Conservation (phyloP, 2,329 filamentous ascomycete species). For the Rachicladosporium sp. region DNA sequence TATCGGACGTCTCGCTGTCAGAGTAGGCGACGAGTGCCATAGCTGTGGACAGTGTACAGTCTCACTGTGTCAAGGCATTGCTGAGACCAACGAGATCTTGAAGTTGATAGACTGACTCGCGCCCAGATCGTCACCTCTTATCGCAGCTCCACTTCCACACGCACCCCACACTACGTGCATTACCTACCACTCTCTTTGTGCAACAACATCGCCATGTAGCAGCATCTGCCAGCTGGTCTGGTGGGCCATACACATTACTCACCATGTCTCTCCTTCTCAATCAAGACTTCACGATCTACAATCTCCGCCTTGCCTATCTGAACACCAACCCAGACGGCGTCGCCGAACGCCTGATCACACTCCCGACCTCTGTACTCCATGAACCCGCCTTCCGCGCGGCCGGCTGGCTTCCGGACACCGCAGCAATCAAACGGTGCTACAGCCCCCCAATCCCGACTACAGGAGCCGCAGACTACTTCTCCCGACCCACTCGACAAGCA, state of each 20-base stretch:
- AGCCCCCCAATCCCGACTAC: constrained; percentile 77
- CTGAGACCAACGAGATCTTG: too few species aligned
- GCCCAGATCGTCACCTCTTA: too few species aligned
- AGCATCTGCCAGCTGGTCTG: constrained; percentile 2
- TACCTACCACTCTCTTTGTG: too few species aligned
- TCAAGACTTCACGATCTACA: constrained; percentile 59
- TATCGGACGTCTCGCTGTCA: constrained; percentile 60
- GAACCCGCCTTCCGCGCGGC: constrained; percentile 71
- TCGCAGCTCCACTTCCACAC: too few species aligned
- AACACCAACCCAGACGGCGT: constrained; percentile 72
- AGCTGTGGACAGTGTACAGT: neutral
- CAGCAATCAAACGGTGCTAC: constrained; percentile 70
- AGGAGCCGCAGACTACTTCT: constrained; percentile 66
- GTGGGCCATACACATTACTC: neutral
- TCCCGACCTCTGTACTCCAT: constrained; percentile 69
- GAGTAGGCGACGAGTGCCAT: constrained; percentile 80
- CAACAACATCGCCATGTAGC: too few species aligned
- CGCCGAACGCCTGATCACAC: constrained; percentile 68
- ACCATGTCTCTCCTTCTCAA: constrained; percentile 27
- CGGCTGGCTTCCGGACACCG: constrained; percentile 63
- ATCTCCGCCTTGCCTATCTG: constrained; percentile 68
- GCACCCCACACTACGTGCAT: too few species aligned
- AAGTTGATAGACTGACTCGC: too few species aligned
- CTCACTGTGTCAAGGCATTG: too few species aligned
- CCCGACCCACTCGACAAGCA: constrained; percentile 36